Conservation (phyloP, 148 eudicot species). For the Diospyros kaki region DNA sequence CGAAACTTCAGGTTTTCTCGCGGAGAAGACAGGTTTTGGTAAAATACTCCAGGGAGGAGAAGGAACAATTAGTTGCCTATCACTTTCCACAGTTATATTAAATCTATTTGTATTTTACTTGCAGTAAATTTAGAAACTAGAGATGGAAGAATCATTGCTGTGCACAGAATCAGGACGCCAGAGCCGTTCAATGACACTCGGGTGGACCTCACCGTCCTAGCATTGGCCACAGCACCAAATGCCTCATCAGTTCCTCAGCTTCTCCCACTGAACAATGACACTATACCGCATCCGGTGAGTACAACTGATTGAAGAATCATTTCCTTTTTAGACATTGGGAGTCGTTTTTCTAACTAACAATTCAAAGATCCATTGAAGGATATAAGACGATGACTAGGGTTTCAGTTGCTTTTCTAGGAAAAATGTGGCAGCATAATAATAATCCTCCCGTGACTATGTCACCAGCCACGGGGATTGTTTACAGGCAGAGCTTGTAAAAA, state of each 20-base stretch:
- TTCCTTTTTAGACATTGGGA: not conserved
- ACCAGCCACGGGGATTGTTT: too few relatives aligned
- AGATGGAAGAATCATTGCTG: slow-evolving; percentile 31
- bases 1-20: too few relatives aligned
- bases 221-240: slow-evolving; percentile 18
- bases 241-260: slow-evolving; percentile 8
- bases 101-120: not conserved
- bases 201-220: slow-evolving; percentile 21
- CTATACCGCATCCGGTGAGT: slow-evolving; percentile 6
- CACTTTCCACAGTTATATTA: not conserved
- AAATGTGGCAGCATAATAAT: not conserved
- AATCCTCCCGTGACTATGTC: too few relatives aligned
- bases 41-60: not conserved
- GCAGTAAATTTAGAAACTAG: slow-evolving; percentile 40
- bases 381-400: not conserved
- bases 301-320: slow-evolving; percentile 13
- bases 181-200: slow-evolving; percentile 17
- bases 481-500: not conserved
- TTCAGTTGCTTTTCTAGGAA: slow-evolving; percentile 3
- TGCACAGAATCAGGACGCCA: not conserved
- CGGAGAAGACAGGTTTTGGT: not conserved
- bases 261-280: not conserved
- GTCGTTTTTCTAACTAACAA: not conserved
- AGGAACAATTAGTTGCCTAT: not conserved
- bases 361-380: not conserved